Evolutionary conservation across 495 filamentous ascomycete species (phyloP).

Genomic region (Cercophora samala): DNA sequence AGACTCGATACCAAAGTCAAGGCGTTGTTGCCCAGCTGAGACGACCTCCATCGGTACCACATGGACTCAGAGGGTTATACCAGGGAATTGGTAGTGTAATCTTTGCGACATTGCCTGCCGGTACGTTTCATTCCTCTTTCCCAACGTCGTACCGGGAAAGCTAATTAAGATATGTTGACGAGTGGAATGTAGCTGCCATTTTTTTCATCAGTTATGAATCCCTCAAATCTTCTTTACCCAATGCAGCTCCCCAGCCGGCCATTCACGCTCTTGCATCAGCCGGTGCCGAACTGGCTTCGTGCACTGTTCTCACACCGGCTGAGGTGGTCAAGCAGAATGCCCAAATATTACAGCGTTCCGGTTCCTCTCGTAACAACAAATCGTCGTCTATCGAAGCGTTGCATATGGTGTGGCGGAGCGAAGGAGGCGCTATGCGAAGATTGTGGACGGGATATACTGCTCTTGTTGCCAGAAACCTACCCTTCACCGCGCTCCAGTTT

Average conservation of each 20-base stretch:
- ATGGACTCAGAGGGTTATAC: conserved; percentile 73
- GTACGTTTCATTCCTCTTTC: conserved; percentile 39
- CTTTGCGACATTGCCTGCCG: conserved; percentile 81
- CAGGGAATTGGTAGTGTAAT: conserved; percentile 87
- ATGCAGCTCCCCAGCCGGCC: conserved; percentile 56
- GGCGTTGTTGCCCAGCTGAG: conserved; percentile 52
- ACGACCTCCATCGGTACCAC: conserved; percentile 47
- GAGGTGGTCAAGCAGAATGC: conserved; percentile 94
- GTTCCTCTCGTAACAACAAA: not conserved
- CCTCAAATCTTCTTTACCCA: conserved; percentile 33
- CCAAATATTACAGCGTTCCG: conserved; percentile 56
- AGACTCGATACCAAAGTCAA: conserved; percentile 78
- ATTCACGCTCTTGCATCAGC: conserved; percentile 70
- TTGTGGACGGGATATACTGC: conserved; percentile 79
- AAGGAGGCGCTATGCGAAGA: conserved; percentile 31
- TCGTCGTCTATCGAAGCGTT: conserved; percentile 47
- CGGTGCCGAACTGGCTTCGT: conserved; percentile 74
- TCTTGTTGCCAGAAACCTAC: conserved; percentile 74
- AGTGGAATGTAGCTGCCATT: conserved; percentile 59
- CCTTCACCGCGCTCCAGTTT: conserved; percentile 84
- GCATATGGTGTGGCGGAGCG: conserved; percentile 33
- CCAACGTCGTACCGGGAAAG: not conserved
- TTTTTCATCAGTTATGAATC: conserved; percentile 92
- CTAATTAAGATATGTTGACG: not conserved
- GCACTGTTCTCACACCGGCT: conserved; percentile 79